Conservation (phyloP, 768 basidiomycete genomes). For the Amanita exitialis region DNA sequence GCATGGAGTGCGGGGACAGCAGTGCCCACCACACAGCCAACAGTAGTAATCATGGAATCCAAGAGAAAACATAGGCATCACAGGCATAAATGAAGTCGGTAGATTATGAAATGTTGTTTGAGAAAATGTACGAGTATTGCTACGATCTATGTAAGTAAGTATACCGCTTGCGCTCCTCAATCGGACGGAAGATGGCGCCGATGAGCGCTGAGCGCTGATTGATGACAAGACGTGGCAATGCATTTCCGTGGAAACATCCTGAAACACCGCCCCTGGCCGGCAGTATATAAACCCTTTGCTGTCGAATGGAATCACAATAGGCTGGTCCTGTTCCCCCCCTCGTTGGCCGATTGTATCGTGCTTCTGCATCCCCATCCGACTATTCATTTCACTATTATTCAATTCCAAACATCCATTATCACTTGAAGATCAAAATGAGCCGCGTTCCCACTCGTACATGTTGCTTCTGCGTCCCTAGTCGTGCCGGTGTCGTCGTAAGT, state of each 20-base stretch:
- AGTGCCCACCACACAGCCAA: constrained; percentile 9
- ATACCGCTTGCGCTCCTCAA: neutral
- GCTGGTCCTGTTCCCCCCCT: constrained; percentile 35
- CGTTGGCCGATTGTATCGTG: constrained; percentile 16
- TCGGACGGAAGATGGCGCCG: neutral
- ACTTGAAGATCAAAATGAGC: constrained; percentile 17
- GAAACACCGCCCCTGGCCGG: neutral
- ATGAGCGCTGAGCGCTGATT: too few species aligned
- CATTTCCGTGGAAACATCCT: constrained; percentile 1
- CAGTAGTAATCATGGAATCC: constrained; percentile 15
- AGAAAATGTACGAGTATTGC: neutral
- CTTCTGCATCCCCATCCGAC: constrained; percentile 17
- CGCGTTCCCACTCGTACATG: constrained; percentile 31
- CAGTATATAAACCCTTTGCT: constrained; percentile 22
- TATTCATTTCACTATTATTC: constrained; percentile 9
- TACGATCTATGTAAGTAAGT: neutral
- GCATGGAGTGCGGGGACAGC: constrained; percentile 12
- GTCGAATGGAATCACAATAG: constrained; percentile 18
- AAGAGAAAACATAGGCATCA: constrained; percentile 22
- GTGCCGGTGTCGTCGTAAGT: constrained; percentile 37
- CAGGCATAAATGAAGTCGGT: constrained; percentile 9
- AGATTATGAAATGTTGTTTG: neutral
- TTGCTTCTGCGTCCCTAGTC: constrained; percentile 40
- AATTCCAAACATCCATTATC: constrained; percentile 4
- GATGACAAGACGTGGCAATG: neutral